These are phyloP conservation scores for Fraxinus baroniana DNA, from an alignment of 305 asterid species.

Conservation along the genomic window DNA sequence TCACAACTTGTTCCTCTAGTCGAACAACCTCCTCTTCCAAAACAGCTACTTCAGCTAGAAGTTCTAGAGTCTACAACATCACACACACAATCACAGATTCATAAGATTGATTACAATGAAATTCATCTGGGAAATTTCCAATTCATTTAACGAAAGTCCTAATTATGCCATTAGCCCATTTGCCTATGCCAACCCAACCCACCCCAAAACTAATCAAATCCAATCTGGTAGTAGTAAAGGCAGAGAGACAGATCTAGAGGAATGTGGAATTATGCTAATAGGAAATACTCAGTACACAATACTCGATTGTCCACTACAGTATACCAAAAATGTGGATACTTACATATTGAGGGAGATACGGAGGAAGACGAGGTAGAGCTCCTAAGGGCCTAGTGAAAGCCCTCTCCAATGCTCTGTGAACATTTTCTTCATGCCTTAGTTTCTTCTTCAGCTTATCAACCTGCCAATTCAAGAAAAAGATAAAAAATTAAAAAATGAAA, in stretches of 20 bases:
- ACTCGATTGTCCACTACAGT: neutral
- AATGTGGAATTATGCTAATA: neutral
- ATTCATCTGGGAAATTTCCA: neutral
- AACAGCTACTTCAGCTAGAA: constrained; percentile 96
- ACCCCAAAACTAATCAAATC: neutral
- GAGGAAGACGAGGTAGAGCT: constrained; percentile 82
- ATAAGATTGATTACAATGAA: neutral
- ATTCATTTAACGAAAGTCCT: constrained; percentile 1
- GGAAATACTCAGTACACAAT: neutral
- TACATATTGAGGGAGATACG: constrained; percentile 82
- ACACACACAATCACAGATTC: neutral
- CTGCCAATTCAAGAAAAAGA: constrained; percentile 35
- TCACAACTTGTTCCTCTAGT: constrained; percentile 69
- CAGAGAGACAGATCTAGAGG: neutral
- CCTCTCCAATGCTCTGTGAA: constrained; percentile 76
- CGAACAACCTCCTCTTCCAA: constrained; percentile 91
- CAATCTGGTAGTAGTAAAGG: neutral
- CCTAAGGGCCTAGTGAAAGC: constrained; percentile 83
- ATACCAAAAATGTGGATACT: constrained; percentile 14
- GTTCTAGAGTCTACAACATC: constrained; percentile 65
- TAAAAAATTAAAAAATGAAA: neutral
- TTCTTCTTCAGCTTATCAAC: constrained; percentile 85
- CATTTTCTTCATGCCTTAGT: constrained; percentile 80
- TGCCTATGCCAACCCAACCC: neutral
- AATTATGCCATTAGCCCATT: neutral